phyloP scores from a whole-genome alignment of 164 flowering plant genomes.

The Liriodendron chinense region DNA sequence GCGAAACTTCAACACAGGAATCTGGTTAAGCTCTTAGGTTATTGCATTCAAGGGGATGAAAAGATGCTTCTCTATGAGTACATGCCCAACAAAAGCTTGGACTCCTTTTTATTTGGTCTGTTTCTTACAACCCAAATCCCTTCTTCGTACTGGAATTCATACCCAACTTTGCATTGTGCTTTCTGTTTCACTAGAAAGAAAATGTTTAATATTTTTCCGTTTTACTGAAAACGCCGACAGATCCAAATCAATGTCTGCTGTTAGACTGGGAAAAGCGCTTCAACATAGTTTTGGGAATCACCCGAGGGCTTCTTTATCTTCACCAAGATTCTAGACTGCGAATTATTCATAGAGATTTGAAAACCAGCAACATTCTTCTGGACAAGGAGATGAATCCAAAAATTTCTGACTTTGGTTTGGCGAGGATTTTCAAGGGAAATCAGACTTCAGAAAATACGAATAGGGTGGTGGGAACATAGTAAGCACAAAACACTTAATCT shows the following conservation, averaged over 20 bases:
- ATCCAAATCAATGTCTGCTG: background rate
- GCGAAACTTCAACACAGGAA: constrained; percentile 21
- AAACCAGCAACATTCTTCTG: constrained; percentile 36
- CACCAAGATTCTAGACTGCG: constrained; percentile 30
- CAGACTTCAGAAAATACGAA: background rate
- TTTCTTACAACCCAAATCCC: background rate
- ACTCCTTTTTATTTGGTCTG: constrained; percentile 8
- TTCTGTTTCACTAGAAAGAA: too few relatives aligned
- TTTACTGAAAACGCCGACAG: constrained; percentile 11
- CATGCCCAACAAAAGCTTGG: constrained; percentile 19
- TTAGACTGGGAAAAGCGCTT: constrained; percentile 27
- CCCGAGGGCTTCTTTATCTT: constrained; percentile 32
- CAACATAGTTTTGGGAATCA: constrained; percentile 26
- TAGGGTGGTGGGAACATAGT: background rate
- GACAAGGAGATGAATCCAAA: constrained; percentile 28
- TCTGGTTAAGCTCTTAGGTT: constrained; percentile 19
- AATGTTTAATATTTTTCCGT: background rate
- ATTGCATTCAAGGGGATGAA: constrained; percentile 18
- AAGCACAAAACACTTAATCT: background rate
- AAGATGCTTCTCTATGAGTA: constrained; percentile 19
- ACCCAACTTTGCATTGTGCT: too few relatives aligned
- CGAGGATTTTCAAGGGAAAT: constrained; percentile 3
- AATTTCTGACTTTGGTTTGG: constrained; percentile 19
- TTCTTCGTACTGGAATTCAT: background rate
- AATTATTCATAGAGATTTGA: constrained; percentile 38